Evolutionary conservation across 768 basidiomycete genomes (phyloP), one percentile per base, ranked within the genome.

Genomic region (Lepiota subincarnata): DNA sequence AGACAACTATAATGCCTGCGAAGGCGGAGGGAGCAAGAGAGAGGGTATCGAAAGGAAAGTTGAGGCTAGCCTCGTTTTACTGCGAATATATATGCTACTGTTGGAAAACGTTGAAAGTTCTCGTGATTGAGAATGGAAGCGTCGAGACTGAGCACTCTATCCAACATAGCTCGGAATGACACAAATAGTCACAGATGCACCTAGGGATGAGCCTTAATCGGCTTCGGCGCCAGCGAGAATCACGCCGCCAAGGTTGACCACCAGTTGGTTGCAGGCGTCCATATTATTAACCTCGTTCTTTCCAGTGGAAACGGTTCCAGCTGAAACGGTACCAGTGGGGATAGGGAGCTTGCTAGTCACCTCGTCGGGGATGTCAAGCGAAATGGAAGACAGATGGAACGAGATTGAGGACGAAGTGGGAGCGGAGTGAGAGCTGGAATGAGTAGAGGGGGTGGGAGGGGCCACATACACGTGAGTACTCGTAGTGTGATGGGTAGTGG

Each of bases 161-260:
- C 36, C 35, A 28, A 53, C 19, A 18, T 10, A n/a, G 18, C 47
- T 22, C 47, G 38, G 47, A 48, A 37, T 20, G n/a, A 20, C 52
- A 18, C 31, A 11, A n/a, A 31, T 31, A 31, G 31, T 31, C 31
- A 31, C 31, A 31, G 31, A 31, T 31, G 10, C 7, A 18, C 6
- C 26, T 14, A 12, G 26, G 43, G 20, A 36, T n/a, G 14, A 16
- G 2, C 45, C 24, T 46, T n/a, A 49, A 28, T 52, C 16, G 35
- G 56, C 53, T 10, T 64, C 50, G 36, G 58, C 65, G 26, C 62
- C 66, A 38, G 64, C 66, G 12, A 65, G 57, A 36, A 64, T 60
- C 31, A 72, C 35, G 14, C 60, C 62, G 6, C 64, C 73, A 12
- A 77, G n/a, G 19, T 61, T 61, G 43, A 75, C 47, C 26, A 79